These are phyloP conservation scores for Silene uniflora DNA, from an alignment of 148 eudicot species.

Conservation along the genomic window DNA sequence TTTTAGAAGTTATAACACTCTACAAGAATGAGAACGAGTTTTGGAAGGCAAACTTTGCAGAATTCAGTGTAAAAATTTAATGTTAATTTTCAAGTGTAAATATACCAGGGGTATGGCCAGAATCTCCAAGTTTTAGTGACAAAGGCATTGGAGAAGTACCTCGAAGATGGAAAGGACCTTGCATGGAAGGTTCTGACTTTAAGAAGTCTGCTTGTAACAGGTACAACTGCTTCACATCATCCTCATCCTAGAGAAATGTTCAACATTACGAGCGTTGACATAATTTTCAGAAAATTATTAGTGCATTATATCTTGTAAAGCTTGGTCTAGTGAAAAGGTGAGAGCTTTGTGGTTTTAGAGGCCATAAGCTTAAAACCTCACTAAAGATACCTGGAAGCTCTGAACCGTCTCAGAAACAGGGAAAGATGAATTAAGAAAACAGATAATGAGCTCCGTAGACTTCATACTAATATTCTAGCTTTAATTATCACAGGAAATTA, in stretches of 20 bases:
- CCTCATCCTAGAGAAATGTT: not conserved
- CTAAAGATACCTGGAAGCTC: not conserved
- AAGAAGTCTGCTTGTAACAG: slow-evolving; percentile 52
- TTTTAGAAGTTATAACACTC: not conserved
- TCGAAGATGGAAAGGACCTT: slow-evolving; percentile 61
- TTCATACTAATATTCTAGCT: not conserved
- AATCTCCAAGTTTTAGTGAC: slow-evolving; percentile 68
- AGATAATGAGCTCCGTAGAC: not conserved
- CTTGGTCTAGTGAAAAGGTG: not conserved
- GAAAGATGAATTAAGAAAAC: not conserved
- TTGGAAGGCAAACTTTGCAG: not conserved
- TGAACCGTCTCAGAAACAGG: not conserved
- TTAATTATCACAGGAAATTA: slow-evolving; percentile 38
- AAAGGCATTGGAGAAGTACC: slow-evolving; percentile 52
- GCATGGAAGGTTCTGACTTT: slow-evolving; percentile 53
- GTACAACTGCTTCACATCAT: slow-evolving; percentile 22
- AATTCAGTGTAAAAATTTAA: not conserved
- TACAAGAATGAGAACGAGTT: not conserved
- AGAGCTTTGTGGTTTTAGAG: not conserved
- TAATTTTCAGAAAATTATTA: not conserved
- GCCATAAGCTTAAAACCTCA: not conserved
- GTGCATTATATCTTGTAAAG: not conserved
- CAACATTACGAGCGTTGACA: not conserved
- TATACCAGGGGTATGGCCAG: slow-evolving; percentile 63
- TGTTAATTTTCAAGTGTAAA: not conserved